phyloP scores from a whole-genome alignment of 768 basidiomycete species.

The Boletus rufocinnamomeus region DNA sequence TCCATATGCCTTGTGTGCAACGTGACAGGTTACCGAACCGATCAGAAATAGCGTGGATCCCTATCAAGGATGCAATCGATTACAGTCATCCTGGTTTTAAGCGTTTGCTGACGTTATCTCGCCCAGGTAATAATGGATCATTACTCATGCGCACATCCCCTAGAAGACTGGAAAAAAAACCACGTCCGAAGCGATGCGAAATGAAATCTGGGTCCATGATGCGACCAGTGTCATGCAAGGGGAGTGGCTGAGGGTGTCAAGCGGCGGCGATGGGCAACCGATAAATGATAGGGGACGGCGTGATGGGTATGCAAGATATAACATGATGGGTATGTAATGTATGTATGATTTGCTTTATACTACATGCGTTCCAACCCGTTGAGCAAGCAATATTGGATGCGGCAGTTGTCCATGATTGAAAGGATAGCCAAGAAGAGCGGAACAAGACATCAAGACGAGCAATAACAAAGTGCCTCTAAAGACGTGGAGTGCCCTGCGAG shows the following conservation, averaged over 20 bases:
- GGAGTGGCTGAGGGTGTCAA: slow-evolving; percentile 7
- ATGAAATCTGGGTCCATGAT: slow-evolving; percentile 9
- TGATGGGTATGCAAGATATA: slow-evolving; percentile 24
- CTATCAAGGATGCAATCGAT: slow-evolving; percentile 3
- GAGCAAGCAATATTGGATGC: slow-evolving; percentile 27
- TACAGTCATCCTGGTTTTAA: background rate
- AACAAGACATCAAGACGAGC: slow-evolving; percentile 33
- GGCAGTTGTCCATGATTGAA: slow-evolving; percentile 27
- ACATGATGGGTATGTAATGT: slow-evolving; percentile 29
- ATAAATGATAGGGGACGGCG: slow-evolving; percentile 10
- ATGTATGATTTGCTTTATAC: slow-evolving; percentile 31
- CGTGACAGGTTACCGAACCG: slow-evolving; percentile 8
- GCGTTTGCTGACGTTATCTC: slow-evolving; percentile 9
- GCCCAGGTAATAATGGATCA: background rate
- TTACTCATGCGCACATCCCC: background rate
- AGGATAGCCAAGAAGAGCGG: slow-evolving; percentile 30
- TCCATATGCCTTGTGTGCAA: background rate
- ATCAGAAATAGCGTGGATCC: slow-evolving; percentile 21
- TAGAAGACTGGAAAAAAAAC: background rate
- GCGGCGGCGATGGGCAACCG: slow-evolving; percentile 7
- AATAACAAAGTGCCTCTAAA: slow-evolving; percentile 1
- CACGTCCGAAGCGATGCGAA: slow-evolving; percentile 9
- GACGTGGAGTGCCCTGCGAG: slow-evolving; percentile 4
- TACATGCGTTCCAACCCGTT: slow-evolving; percentile 37
- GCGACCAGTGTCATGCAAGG: background rate